These are phyloP conservation scores for Colletotrichum sp. DNA, from an alignment of 2,329 filamentous ascomycete genomes.

Conservation along the genomic window DNA sequence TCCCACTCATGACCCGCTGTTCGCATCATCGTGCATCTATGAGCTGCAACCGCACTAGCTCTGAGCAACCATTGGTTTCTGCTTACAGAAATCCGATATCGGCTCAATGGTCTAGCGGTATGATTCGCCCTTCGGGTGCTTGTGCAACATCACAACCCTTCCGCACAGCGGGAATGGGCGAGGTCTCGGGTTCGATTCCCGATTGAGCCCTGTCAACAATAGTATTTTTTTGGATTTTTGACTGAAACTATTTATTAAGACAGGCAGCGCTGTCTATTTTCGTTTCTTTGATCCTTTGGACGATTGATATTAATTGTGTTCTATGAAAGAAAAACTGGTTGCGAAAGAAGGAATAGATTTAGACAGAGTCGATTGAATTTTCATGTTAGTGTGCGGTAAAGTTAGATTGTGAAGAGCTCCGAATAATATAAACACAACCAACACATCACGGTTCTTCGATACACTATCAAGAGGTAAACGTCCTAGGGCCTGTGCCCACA, in stretches of 20 bases:
- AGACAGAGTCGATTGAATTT: neutral
- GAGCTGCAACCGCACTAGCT: neutral
- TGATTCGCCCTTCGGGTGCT: slow-evolving; percentile 14
- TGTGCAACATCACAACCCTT: neutral
- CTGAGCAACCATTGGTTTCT: neutral
- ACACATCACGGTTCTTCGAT: neutral
- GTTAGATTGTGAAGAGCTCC: neutral
- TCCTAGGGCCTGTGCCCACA: slow-evolving; percentile 34
- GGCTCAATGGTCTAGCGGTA: slow-evolving; percentile 15
- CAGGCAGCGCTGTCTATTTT: no score
- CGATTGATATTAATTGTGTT: fast-evolving
- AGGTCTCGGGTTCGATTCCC: slow-evolving; percentile 10
- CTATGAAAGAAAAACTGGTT: neutral
- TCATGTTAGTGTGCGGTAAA: neutral
- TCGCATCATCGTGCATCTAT: neutral
- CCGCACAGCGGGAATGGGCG: neutral
- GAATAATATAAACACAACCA: neutral
- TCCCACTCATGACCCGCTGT: neutral
- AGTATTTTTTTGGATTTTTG: neutral
- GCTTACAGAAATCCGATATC: neutral
- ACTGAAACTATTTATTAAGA: neutral
- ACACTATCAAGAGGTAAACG: neutral
- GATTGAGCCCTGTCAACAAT: neutral
- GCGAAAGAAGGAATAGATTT: fast-evolving
- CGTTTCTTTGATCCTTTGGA: no score